Evolutionary conservation across 148 eudicot genomes (phyloP).

Genomic region (Persicaria maculosa): DNA sequence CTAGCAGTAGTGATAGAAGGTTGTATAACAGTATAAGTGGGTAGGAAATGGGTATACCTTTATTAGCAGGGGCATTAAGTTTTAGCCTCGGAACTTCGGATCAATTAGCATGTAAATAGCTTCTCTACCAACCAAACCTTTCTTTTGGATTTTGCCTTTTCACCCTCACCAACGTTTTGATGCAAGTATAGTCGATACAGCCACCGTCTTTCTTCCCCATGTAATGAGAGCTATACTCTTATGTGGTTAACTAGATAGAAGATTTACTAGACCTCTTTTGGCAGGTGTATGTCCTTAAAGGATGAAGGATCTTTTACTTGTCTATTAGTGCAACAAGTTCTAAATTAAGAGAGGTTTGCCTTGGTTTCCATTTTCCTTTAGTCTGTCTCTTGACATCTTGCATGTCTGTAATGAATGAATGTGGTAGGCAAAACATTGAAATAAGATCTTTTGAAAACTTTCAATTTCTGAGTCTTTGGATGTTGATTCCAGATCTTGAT

Average conservation of each 20-base stretch:
- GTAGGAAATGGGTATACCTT: constrained; percentile 25
- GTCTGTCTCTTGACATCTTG: too few relatives aligned
- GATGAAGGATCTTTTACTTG: background rate
- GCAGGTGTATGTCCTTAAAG: background rate
- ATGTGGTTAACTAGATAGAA: background rate
- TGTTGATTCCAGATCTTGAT: background rate
- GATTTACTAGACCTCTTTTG: background rate
- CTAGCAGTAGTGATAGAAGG: constrained; percentile 4
- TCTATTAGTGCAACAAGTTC: background rate
- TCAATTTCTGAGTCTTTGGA: background rate
- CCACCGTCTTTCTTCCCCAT: background rate
- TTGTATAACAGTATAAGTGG: background rate
- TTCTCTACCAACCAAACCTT: background rate
- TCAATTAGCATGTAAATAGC: background rate
- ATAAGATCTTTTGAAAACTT: background rate
- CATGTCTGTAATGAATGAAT: background rate
- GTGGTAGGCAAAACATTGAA: background rate
- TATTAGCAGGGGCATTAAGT: constrained; percentile 15
- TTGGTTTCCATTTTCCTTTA: background rate
- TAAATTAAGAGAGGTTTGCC: background rate
- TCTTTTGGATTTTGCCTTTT: background rate
- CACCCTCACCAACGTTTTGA: constrained; percentile 24
- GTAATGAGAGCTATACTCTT: background rate
- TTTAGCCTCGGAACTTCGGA: background rate
- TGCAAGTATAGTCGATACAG: constrained; percentile 39